Conservation (phyloP, 2,329 filamentous ascomycete genomes). For the Colletotrichum godetiae region DNA sequence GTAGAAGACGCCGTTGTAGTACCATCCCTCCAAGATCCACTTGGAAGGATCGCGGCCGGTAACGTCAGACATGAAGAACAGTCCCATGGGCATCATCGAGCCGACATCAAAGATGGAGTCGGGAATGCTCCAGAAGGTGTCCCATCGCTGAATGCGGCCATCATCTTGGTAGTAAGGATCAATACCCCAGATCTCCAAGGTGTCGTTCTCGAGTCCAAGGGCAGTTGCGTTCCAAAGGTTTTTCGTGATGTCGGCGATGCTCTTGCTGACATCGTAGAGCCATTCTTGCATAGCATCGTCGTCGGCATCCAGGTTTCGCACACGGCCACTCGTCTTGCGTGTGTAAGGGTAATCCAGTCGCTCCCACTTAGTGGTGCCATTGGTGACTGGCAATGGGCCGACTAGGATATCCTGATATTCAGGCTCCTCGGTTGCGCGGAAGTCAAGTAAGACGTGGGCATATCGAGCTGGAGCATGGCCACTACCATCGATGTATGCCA, state of each 20-base stretch:
- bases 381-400: constrained; percentile 59
- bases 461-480: constrained; percentile 51
- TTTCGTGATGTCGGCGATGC: constrained; percentile 51
- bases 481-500: constrained; percentile 55
- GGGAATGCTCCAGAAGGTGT: constrained; percentile 54
- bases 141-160: constrained; percentile 59
- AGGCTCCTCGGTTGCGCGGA: constrained; percentile 50
- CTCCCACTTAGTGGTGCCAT: constrained; percentile 49
- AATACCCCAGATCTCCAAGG: constrained; percentile 52
- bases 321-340: constrained; percentile 49
- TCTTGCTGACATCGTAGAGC: constrained; percentile 47
- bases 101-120: constrained; percentile 52
- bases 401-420: constrained; percentile 58
- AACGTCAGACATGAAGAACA: constrained; percentile 58
- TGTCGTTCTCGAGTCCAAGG: constrained; percentile 53
- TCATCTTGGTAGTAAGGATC: constrained; percentile 55
- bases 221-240: constrained; percentile 55
- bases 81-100: constrained; percentile 57
- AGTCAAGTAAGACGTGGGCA: constrained; percentile 56
- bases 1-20: constrained; percentile 66
- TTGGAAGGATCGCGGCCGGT: constrained; percentile 61
- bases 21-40: constrained; percentile 64
- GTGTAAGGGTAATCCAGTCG: constrained; percentile 56
- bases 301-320: constrained; percentile 53
- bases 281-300: constrained; percentile 44